These are phyloP conservation scores for Salix caprea DNA, from an alignment of 345 rosid genomes.

Conservation along the genomic window DNA sequence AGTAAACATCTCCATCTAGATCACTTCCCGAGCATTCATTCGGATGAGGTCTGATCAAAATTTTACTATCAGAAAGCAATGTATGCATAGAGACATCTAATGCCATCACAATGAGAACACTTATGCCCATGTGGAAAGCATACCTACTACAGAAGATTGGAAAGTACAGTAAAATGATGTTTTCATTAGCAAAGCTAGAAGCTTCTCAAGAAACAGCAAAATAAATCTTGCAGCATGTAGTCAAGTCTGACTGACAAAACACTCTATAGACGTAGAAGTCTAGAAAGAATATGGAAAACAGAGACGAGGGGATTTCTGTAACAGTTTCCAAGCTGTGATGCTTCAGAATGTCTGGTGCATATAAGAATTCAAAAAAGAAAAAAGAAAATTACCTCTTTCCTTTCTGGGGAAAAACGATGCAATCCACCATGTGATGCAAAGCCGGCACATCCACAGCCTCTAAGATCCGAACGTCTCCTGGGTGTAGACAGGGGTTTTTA, in stretches of 20 bases:
- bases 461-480: conserved; percentile 51
- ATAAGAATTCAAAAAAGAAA: not conserved
- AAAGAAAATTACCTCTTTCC: conserved; percentile 35
- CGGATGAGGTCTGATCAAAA: conserved; percentile 29
- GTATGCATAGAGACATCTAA: not conserved
- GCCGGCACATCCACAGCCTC: conserved; percentile 45
- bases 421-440: conserved; percentile 51
- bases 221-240: not conserved
- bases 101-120: not conserved
- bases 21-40: conserved; percentile 43
- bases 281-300: not conserved
- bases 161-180: not conserved
- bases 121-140: not conserved
- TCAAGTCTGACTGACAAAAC: not conserved
- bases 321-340: not conserved
- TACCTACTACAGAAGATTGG: not conserved
- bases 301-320: not conserved
- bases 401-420: conserved; percentile 56
- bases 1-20: conserved; percentile 38
- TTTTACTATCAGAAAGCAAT: not conserved
- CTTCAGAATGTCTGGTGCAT: not conserved
- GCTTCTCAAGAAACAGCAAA: not conserved
- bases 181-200: not conserved
- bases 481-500: conserved; percentile 65
- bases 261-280: not conserved